phyloP scores from a whole-genome alignment of 2,329 filamentous ascomycete genomes.

The Chrysosporium keratinophilum region DNA sequence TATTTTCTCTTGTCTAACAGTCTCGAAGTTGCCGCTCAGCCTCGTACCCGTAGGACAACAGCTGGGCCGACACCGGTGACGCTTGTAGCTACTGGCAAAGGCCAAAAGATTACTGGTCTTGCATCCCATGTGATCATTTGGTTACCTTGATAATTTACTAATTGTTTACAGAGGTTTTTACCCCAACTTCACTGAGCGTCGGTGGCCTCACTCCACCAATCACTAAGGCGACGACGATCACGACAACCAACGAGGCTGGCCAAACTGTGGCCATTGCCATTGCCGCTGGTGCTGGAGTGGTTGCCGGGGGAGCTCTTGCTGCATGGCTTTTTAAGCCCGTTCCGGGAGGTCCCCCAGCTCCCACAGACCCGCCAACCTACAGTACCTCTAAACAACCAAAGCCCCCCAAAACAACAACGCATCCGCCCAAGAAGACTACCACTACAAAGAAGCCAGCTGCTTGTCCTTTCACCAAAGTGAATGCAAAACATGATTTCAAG shows the following conservation, averaged over 20 bases:
- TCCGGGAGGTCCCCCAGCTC: slow-evolving; percentile 7
- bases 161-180: slow-evolving; percentile 10
- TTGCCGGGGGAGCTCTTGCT: slow-evolving; percentile 8
- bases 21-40: not conserved
- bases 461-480: slow-evolving; percentile 1
- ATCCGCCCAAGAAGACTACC: not conserved
- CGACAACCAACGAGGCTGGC: slow-evolving; percentile 10
- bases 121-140: not conserved
- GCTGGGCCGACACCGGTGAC: slow-evolving; percentile 1
- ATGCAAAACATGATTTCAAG: slow-evolving; percentile 1
- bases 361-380: slow-evolving; percentile 6
- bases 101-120: slow-evolving; percentile 3
- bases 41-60: not conserved
- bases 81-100: not conserved
- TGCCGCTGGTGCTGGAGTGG: slow-evolving; percentile 9
- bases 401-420: not conserved
- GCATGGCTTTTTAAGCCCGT: slow-evolving; percentile 11
- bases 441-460: not conserved
- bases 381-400: not conserved
- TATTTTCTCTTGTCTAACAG: slow-evolving; percentile 7
- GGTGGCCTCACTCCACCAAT: slow-evolving; percentile 7
- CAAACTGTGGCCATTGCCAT: slow-evolving; percentile 9
- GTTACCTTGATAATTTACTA: not conserved
- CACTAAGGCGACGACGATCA: slow-evolving; percentile 4
- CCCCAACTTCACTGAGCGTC: slow-evolving; percentile 8